Conservation (phyloP, 2,329 filamentous ascomycete genomes). For the Biscogniauxia marginata region DNA sequence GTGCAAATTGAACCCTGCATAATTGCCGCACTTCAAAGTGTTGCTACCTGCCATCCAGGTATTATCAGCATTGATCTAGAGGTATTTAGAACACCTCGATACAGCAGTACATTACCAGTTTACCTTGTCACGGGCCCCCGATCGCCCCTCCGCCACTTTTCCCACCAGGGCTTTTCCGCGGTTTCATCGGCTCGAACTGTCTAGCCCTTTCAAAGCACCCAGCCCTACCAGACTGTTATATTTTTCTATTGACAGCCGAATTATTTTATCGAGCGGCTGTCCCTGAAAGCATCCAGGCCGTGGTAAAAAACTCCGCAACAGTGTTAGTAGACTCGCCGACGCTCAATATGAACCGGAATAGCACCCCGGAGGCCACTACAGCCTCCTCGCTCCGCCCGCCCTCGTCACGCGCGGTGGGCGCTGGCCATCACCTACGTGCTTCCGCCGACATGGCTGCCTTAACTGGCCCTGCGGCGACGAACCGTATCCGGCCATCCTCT, state of each 20-base stretch:
- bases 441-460: constrained; percentile 95
- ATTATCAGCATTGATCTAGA: neutral
- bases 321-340: constrained; percentile 2
- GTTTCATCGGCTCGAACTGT: neutral
- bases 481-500: constrained; percentile 87
- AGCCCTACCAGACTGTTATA: neutral
- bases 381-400: constrained; percentile 81
- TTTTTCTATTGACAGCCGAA: neutral
- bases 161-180: neutral
- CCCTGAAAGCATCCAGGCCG: neutral
- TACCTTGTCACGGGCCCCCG: neutral
- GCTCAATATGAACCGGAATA: constrained; percentile 73
- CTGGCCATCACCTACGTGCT: constrained; percentile 83
- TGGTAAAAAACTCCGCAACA: neutral
- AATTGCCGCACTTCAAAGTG: neutral
- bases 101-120: neutral
- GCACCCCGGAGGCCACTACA: constrained; percentile 87
- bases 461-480: constrained; percentile 62
- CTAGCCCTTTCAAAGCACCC: neutral
- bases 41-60: neutral
- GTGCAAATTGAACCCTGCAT: neutral
- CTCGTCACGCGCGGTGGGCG: constrained; percentile 71
- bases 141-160: neutral
- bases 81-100: neutral
- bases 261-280: neutral